phyloP scores from a whole-genome alignment of 306 rosid genomes.

The Mimosa bimucronata region DNA sequence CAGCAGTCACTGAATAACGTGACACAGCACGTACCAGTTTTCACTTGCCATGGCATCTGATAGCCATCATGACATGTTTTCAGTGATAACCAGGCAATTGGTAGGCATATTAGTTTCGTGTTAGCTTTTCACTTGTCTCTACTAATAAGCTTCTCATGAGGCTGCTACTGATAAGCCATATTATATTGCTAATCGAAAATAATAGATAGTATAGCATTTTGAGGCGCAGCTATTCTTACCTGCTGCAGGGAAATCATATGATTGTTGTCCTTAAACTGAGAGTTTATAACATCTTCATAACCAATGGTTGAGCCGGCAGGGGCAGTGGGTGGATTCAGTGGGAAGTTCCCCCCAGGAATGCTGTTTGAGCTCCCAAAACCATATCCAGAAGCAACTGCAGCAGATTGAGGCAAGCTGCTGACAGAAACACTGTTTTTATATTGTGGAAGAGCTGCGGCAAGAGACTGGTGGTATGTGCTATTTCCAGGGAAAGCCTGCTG shows the following conservation, averaged over 20 bases:
- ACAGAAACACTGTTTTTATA: conserved; percentile 94
- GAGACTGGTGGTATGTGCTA: conserved; percentile 93
- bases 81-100: neutral
- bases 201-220: neutral
- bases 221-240: conserved; percentile 46
- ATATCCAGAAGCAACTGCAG: conserved; percentile 84
- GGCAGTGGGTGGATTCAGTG: conserved; percentile 73
- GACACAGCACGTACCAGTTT: neutral
- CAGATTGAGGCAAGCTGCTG: conserved; percentile 95
- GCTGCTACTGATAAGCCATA: too few species aligned
- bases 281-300: conserved; percentile 80
- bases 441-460: conserved; percentile 94
- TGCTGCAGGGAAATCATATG: conserved; percentile 95
- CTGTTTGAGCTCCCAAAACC: conserved; percentile 88
- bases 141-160: neutral
- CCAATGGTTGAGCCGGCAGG: conserved; percentile 80
- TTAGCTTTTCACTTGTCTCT: neutral
- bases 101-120: neutral
- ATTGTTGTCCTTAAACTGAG: conserved; percentile 87
- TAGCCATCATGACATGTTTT: neutral
- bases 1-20: neutral
- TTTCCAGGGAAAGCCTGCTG: conserved; percentile 94
- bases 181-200: neutral
- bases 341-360: conserved; percentile 93
- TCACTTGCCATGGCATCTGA: neutral